Evolutionary conservation across 2,329 filamentous ascomycete species (phyloP), one percentile per base, ranked within the genome.

Genomic region (Colletotrichum cordylinicola): DNA sequence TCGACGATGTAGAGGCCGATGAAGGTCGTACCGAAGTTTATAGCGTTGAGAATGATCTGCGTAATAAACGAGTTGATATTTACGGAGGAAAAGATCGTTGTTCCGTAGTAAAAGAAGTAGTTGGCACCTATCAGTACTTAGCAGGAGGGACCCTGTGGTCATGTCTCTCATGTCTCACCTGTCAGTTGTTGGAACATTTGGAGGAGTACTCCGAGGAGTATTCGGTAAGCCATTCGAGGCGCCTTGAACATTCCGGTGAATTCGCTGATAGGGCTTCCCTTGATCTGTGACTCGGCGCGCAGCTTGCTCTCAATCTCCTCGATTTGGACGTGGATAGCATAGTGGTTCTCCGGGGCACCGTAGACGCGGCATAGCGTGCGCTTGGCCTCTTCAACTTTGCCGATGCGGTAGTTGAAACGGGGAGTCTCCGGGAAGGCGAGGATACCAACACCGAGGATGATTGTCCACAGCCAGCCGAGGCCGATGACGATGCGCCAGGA

Each of bases 1-100:
- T 94, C 92, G 16, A 94, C 91, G n/a, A 94, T 86, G 80, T 92
- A 94, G n/a, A 94, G 86, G 70, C 93, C 93, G 29, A 90, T 88
- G 78, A 94, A 92, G 8, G 93, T 94, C 76, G 91, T 91, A 67
- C 87, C 85, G 13, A 94, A 93, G 80, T 94, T 94, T 79, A 94
- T 93, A 4, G 88, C 90, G 78, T 90, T 90, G 35, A 94, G 87
- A 73, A 94, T 93, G 78, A 94, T 93, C 77, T 93, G 91, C 1
- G 92, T 94, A 67, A 93, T 87, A 80, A 91, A 94, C 31, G 90
- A 91, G 83, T 93, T 90, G 75, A 88, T 88, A 4, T 82, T 81
- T 9, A 88, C 87, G 0, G 87, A 87, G 8, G 67, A 77, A 76
- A 88, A 88, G 77, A 88, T 86, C n/a, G 86, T 88, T 29, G 90